Evolutionary conservation across 2,329 filamentous ascomycete genomes (phyloP).

Genomic region (Immersiporthe knoxdaviesiana): DNA sequence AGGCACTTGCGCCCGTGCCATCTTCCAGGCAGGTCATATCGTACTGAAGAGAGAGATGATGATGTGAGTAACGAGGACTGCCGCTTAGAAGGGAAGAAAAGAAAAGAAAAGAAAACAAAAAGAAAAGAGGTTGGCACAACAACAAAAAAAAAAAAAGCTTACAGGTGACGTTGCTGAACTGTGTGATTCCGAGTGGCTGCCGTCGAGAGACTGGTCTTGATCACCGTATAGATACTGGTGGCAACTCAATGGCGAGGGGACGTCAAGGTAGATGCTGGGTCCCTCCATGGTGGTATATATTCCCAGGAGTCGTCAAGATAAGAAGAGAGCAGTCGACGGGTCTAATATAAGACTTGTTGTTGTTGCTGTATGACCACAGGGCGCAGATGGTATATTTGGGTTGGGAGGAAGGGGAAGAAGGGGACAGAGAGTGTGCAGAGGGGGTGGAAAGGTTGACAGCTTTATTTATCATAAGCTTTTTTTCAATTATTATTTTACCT

Average conservation of each 20-base stretch:
- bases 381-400: slow-evolving; percentile 12
- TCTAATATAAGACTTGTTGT: slow-evolving; percentile 15
- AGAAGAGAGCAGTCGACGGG: slow-evolving; percentile 7
- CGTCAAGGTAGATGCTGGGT: slow-evolving; percentile 36
- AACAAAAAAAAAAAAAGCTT: too few species aligned
- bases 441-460: slow-evolving; percentile 10
- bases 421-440: neutral
- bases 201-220: slow-evolving; percentile 42
- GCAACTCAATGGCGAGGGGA: slow-evolving; percentile 41
- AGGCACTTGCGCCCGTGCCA: slow-evolving; percentile 27
- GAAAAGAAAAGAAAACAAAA: too few species aligned
- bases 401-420: neutral
- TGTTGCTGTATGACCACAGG: neutral
- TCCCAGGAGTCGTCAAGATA: too few species aligned
- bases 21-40: slow-evolving; percentile 37
- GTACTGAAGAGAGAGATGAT: slow-evolving; percentile 38
- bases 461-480: slow-evolving; percentile 24
- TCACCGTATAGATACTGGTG: slow-evolving; percentile 42
- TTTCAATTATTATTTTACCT: too few species aligned
- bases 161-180: slow-evolving; percentile 44
- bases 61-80: slow-evolving; percentile 28
- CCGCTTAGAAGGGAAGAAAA: neutral
- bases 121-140: neutral
- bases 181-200: slow-evolving; percentile 41
- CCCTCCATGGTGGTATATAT: slow-evolving; percentile 38